Evolutionary conservation across 139 green algal genomes (phyloP), one percentile per base, ranked within the genome.

Genomic region (Chlorella sp.): DNA sequence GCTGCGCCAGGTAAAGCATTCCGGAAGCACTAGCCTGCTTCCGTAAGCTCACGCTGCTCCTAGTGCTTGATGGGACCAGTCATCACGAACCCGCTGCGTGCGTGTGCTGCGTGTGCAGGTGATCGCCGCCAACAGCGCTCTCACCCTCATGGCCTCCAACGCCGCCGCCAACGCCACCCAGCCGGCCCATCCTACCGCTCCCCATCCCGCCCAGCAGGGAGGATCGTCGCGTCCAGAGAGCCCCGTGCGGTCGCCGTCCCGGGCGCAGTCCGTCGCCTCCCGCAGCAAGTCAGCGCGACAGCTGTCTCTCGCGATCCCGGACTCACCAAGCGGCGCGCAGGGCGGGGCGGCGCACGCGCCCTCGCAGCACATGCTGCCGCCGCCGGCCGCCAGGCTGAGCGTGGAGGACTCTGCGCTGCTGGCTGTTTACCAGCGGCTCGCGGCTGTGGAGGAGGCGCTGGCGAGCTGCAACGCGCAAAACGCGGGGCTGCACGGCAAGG

Each of bases 391-490:
- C 42, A 10, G 42, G 10, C 42, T 55, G 10, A 55, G 10, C 10
- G 17, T 17, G 3, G 62, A 67, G 62, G 62, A 29, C 14, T 20
- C n/a, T 35, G 62, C 62, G 3, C 27, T 67, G n/a, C 22, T 71
- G 72, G 42, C 72, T 2, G 31, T 77, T 24, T 67, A 77, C 31
- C 17, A n/a, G 31, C 36, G 65, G 42, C 24, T 78, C 30, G 64
- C 63, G 26, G 27, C 24, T 5, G 59, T 65, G 6, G 70, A 75
- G 34, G 70, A 67, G 69, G 69, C 51, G 31, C 4, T 74, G 50
- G 36, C 62, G 29, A 5, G 36, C 29, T 30, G 24, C 6, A 34
- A 3, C 5, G 36, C 49, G n/a, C 67, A 42, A 26, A 49, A 27
- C 5, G n/a, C 22, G 26, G 14, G 67, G n/a, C 30, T 72, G 67